These are phyloP conservation scores for Inonotus obliquus DNA, from an alignment of 1,284 basidiomycete genomes.

Conservation along the genomic window DNA sequence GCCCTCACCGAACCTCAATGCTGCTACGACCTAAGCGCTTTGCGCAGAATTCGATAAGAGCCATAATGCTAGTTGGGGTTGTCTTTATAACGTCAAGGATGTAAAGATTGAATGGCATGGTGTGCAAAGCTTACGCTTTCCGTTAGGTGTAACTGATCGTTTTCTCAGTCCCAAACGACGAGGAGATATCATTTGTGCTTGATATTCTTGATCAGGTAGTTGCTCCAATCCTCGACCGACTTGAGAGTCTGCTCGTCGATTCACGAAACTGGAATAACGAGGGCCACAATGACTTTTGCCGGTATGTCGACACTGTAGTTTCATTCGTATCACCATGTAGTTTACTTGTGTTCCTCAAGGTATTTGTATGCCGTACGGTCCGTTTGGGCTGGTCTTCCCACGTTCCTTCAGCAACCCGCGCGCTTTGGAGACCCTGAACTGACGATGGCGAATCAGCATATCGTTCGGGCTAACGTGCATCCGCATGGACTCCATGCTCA, in stretches of 20 bases:
- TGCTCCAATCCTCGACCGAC: constrained; percentile 59
- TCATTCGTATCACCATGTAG: not conserved
- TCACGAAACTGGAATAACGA: constrained; percentile 63
- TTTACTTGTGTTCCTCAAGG: constrained; percentile 32
- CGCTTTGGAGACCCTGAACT: constrained; percentile 51
- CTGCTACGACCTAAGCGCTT: constrained; percentile 4
- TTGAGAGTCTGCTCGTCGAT: constrained; percentile 61
- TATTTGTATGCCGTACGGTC: constrained; percentile 61
- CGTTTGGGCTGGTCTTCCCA: constrained; percentile 70
- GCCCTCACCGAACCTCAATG: constrained; percentile 21
- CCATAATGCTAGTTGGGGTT: constrained; percentile 83
- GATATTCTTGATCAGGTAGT: constrained; percentile 73
- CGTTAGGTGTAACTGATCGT: not conserved
- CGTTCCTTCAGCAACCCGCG: constrained; percentile 57
- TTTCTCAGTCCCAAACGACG: constrained; percentile 54
- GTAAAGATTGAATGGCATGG: constrained; percentile 89
- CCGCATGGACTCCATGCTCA: constrained; percentile 51
- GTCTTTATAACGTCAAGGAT: constrained; percentile 74
- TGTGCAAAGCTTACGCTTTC: constrained; percentile 26
- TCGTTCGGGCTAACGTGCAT: constrained; percentile 64
- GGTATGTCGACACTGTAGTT: constrained; percentile 41
- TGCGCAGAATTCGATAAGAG: constrained; percentile 62
- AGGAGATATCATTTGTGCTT: constrained; percentile 80
- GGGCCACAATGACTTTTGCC: constrained; percentile 91
- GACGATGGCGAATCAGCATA: constrained; percentile 56